phyloP scores from a whole-genome alignment of 2,329 filamentous ascomycete species.

The Albophoma yamanashiensis region DNA sequence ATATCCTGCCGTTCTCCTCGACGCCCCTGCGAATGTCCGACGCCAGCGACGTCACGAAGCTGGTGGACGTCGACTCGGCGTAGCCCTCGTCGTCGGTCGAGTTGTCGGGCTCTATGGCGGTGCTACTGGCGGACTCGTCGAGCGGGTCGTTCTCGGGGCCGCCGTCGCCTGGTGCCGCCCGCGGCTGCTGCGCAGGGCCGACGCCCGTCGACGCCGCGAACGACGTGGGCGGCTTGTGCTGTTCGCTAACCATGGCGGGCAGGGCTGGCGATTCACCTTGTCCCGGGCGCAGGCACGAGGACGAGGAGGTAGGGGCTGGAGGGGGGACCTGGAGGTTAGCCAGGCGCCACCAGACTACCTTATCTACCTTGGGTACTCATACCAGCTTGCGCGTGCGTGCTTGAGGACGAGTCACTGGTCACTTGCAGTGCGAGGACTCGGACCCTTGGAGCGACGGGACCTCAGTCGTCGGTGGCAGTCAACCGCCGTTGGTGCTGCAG shows the following conservation, averaged over 20 bases:
- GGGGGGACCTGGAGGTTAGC: neutral
- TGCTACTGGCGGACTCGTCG: neutral
- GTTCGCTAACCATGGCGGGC: neutral
- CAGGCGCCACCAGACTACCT: neutral
- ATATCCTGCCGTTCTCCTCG: conserved; percentile 11
- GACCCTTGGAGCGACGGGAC: neutral
- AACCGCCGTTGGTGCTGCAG: neutral
- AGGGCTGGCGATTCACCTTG: neutral
- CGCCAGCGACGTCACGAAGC: conserved; percentile 14
- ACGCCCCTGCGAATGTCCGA: conserved; percentile 13
- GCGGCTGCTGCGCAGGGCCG: neutral
- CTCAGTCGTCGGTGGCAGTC: neutral
- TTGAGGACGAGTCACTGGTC: too few relatives aligned
- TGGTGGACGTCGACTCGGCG: conserved; percentile 18
- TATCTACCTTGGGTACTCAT: too few relatives aligned
- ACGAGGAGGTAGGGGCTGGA: neutral
- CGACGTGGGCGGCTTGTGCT: neutral
- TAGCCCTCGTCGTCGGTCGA: conserved; percentile 14
- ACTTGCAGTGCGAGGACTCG: neutral
- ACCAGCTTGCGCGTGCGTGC: neutral
- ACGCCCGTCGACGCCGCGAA: neutral
- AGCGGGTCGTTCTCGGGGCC: neutral
- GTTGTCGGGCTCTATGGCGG: conserved; percentile 10
- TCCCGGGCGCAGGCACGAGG: neutral
- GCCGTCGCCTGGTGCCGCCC: neutral